Conservation (phyloP, 2,329 filamentous ascomycete species). For the Calonectria pauciramosa region DNA sequence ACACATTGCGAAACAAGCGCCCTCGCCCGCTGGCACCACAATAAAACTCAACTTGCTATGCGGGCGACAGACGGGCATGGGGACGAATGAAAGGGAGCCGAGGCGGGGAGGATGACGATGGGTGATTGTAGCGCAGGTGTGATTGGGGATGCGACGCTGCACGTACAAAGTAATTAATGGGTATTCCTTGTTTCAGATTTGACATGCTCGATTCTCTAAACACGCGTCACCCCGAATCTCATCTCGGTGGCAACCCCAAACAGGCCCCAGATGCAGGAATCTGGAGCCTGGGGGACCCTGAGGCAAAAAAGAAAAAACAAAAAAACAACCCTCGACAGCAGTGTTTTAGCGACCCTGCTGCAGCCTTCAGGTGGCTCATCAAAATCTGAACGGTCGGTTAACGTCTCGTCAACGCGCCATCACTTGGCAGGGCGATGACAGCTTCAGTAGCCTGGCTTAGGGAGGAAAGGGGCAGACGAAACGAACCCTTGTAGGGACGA, state of each 20-base stretch:
- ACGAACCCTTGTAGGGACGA: slow-evolving; percentile 4
- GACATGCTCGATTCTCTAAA: slow-evolving; percentile 17
- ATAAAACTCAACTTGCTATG: not conserved
- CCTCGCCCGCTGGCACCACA: slow-evolving; percentile 28
- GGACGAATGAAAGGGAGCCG: slow-evolving; percentile 24
- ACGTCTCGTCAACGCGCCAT: slow-evolving; percentile 26
- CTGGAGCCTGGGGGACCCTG: slow-evolving; percentile 19
- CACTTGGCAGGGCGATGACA: slow-evolving; percentile 23
- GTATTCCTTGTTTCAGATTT: slow-evolving; percentile 13
- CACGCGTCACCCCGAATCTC: slow-evolving; percentile 32
- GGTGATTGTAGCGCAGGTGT: not conserved
- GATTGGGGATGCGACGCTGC: slow-evolving; percentile 9
- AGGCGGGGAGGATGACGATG: slow-evolving; percentile 30
- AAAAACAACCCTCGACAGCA: not conserved
- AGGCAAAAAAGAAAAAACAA: not conserved
- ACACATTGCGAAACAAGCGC: slow-evolving; percentile 41
- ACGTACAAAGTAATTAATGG: slow-evolving; percentile 10
- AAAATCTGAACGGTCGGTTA: slow-evolving; percentile 33
- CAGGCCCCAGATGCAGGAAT: slow-evolving; percentile 16
- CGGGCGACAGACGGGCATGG: slow-evolving; percentile 1
- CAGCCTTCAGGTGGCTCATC: slow-evolving; percentile 42
- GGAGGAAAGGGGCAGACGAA: slow-evolving; percentile 5
- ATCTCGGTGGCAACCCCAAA: slow-evolving; percentile 27
- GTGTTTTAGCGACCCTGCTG: slow-evolving; percentile 29
- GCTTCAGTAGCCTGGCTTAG: not conserved